Percentiles rank a stretch among this genome's conserved stretches.
Conservation (phyloP, 345 rosid genomes). For the Salix exigua region DNA sequence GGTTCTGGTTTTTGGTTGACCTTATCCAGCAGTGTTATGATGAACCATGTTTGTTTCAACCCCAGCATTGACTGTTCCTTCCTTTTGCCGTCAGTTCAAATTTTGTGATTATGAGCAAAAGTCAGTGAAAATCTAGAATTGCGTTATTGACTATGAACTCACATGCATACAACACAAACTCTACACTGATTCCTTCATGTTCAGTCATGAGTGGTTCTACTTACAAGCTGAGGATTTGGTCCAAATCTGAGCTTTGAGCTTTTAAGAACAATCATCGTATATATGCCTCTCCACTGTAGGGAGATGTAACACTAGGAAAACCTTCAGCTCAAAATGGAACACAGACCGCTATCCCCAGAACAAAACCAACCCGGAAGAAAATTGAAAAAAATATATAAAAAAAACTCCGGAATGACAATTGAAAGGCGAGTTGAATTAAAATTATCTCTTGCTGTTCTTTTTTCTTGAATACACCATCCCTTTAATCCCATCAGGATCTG, state of each 20-base stretch:
- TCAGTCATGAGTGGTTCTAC: too few relatives aligned
- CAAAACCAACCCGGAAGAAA: not conserved
- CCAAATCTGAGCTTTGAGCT: not conserved
- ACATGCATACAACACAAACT: not conserved
- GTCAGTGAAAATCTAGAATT: not conserved
- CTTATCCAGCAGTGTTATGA: not conserved
- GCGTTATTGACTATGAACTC: not conserved
- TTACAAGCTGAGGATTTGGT: too few relatives aligned
- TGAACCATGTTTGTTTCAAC: too few relatives aligned
- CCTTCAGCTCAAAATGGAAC: too few relatives aligned
- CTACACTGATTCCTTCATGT: not conserved
- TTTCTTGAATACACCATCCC: constrained; percentile 86
- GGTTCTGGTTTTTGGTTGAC: not conserved
- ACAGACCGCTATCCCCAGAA: not conserved
- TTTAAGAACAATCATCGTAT: not conserved
- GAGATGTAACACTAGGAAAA: not conserved
- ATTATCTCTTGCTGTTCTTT: constrained; percentile 38
- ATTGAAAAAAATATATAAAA: not conserved
- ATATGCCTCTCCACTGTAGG: not conserved
- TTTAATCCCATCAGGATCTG: constrained; percentile 88
- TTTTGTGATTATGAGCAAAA: not conserved
- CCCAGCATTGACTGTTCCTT: too few relatives aligned
- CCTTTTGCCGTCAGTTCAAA: not conserved
- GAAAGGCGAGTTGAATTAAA: not conserved
- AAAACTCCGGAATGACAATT: not conserved